Conservation (phyloP, 2,329 filamentous ascomycete species). For the Truncatella angustata region DNA sequence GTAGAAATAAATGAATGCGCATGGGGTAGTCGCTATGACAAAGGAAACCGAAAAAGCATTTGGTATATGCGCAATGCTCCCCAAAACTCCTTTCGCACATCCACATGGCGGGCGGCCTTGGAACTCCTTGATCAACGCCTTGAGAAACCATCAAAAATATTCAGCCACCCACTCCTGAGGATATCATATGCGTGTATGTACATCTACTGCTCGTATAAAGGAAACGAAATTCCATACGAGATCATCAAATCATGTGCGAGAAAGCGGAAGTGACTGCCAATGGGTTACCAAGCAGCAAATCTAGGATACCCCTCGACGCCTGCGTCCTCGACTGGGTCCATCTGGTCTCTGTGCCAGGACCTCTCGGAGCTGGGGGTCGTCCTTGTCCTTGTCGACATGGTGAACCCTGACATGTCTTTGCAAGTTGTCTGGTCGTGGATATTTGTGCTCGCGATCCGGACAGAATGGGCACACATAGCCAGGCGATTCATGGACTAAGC, state of each 20-base stretch:
- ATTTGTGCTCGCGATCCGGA: conserved; percentile 88
- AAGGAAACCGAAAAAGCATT: neutral
- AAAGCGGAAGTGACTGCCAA: neutral
- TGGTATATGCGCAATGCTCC: conserved; percentile 3
- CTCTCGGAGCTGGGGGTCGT: conserved; percentile 76
- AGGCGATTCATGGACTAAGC: conserved; percentile 88
- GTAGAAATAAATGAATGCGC: neutral
- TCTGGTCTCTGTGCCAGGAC: conserved; percentile 85
- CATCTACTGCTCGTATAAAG: neutral
- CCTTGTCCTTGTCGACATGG: conserved; percentile 84
- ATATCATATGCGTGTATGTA: conserved; percentile 10
- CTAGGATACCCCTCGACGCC: conserved; percentile 58
- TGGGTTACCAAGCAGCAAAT: neutral
- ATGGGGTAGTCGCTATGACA: conserved; percentile 1
- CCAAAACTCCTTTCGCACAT: neutral
- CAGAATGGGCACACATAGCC: conserved; percentile 97
- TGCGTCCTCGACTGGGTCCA: conserved; percentile 76
- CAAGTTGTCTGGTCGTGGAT: conserved; percentile 91
- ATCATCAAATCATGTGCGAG: conserved; percentile 3
- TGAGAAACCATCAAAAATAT: neutral
- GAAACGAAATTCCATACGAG: neutral
- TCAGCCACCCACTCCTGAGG: neutral
- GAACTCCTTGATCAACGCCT: neutral
- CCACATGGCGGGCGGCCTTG: neutral
- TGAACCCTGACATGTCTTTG: conserved; percentile 93